Conservation (phyloP, 148 eudicot species). For the Selenicereus undatus region DNA sequence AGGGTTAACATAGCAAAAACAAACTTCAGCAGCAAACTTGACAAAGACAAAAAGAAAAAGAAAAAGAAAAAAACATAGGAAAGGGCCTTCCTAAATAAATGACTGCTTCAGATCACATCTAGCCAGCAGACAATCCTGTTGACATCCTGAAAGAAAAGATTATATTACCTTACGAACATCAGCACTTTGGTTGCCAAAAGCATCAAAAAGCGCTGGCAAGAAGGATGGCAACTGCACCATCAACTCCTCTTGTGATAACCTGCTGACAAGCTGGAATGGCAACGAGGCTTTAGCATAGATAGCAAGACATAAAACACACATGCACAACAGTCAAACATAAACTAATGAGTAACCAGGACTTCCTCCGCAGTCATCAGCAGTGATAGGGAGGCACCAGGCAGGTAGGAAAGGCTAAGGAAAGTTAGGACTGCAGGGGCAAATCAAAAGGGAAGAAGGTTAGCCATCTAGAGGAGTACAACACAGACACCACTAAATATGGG, state of each 20-base stretch:
- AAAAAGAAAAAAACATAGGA: neutral
- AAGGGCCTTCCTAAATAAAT: neutral
- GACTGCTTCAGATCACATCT: neutral
- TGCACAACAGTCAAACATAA: neutral
- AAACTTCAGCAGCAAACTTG: neutral
- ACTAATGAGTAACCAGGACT: neutral
- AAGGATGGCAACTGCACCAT: conserved; percentile 84
- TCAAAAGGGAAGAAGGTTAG: too few species aligned
- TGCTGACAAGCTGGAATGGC: conserved; percentile 69
- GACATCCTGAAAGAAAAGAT: neutral
- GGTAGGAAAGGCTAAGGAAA: too few species aligned
- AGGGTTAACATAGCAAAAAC: too few species aligned
- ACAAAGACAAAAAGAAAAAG: neutral
- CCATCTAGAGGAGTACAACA: too few species aligned
- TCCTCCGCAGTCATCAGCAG: too few species aligned
- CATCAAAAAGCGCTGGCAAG: conserved; percentile 91
- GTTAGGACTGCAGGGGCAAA: too few species aligned
- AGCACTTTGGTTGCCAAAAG: conserved; percentile 95
- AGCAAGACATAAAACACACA: neutral
- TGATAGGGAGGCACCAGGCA: too few species aligned
- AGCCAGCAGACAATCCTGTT: neutral
- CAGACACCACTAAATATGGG: too few species aligned
- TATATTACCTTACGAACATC: conserved; percentile 91
- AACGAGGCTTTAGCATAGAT: neutral
- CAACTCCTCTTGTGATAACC: conserved; percentile 85